Conservation (phyloP, 2,329 filamentous ascomycete species). For the Colletotrichum paranaense region DNA sequence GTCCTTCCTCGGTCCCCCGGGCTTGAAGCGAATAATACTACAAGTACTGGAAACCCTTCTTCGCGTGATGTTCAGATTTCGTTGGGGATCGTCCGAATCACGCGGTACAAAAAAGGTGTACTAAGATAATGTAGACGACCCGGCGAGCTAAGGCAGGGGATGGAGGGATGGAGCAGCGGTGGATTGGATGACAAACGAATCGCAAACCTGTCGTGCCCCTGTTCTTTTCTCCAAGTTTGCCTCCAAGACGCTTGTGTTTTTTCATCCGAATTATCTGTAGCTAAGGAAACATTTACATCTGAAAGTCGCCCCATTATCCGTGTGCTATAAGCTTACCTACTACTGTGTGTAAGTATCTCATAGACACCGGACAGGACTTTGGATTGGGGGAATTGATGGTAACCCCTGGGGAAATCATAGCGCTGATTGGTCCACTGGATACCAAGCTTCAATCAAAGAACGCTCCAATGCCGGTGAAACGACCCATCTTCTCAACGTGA, state of each 20-base stretch:
- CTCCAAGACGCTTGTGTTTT: background rate
- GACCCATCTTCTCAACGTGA: conserved; percentile 6
- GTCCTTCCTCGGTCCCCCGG: background rate
- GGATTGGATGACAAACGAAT: conserved; percentile 1
- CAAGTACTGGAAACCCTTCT: background rate
- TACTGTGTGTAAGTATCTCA: background rate
- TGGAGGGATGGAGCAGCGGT: background rate
- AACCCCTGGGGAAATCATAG: background rate
- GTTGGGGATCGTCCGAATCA: background rate
- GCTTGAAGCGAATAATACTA: background rate
- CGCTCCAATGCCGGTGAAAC: background rate
- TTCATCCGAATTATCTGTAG: background rate
- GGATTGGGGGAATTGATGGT: background rate
- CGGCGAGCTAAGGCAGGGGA: background rate
- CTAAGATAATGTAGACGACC: background rate
- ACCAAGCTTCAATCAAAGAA: background rate
- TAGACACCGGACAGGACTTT: background rate
- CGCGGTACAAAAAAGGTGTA: background rate
- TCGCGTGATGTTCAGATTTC: background rate
- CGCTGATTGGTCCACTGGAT: background rate
- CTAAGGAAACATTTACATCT: no score
- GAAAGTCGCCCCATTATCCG: no score
- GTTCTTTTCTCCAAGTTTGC: background rate
- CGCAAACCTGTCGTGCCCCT: background rate
- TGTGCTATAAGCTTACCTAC: no score